Conservation (phyloP, 306 rosid species). For the Citrullus colocynthis region DNA sequence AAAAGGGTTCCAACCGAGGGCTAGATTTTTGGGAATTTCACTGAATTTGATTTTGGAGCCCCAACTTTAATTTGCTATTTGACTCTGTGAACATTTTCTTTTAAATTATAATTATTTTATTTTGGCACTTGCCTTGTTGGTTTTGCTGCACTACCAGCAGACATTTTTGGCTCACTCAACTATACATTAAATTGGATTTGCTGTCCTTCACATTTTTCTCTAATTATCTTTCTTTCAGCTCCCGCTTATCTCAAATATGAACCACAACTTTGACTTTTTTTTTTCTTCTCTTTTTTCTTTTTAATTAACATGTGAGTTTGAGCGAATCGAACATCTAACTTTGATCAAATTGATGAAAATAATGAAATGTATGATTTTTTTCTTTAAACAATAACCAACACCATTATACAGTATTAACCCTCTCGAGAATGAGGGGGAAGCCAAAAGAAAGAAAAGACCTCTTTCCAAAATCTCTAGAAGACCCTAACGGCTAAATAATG, state of each 20-base stretch:
- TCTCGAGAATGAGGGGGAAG: no score
- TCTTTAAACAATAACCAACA: no score
- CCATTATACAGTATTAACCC: no score
- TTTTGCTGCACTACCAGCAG: background rate
- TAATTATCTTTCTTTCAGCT: no score
- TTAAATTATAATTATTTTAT: background rate
- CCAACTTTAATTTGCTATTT: constrained; percentile 22
- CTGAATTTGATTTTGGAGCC: constrained; percentile 62
- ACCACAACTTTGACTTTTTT: background rate
- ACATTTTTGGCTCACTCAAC: background rate
- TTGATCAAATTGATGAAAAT: no score
- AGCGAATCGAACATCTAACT: no score
- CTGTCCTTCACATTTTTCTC: background rate
- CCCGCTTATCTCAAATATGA: background rate
- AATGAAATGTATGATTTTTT: no score
- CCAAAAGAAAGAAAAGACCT: no score
- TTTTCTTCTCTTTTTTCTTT: no score
- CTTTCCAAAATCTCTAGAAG: no score
- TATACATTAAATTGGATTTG: background rate
- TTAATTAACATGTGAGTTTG: no score
- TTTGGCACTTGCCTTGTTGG: background rate
- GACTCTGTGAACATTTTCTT: background rate
- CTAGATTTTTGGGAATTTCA: constrained; percentile 49
- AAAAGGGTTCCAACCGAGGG: constrained; percentile 70
- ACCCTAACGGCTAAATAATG: no score